Conservation (phyloP, 768 basidiomycete genomes). For the Mycena kentingensis region DNA sequence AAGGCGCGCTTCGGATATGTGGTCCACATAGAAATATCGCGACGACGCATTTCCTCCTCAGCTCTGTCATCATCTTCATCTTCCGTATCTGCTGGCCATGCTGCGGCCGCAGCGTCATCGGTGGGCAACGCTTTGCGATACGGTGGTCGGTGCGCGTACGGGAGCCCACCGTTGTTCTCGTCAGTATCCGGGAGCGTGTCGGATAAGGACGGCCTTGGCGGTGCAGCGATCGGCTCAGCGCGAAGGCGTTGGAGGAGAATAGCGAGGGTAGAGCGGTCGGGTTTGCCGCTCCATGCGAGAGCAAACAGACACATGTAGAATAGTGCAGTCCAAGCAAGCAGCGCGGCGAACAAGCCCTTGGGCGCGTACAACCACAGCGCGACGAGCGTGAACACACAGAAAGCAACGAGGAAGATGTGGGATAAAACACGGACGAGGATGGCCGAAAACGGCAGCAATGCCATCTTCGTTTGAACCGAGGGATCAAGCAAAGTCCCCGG, state of each 20-base stretch:
- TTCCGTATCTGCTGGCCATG: conserved; percentile 48
- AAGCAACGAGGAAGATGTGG: conserved; percentile 59
- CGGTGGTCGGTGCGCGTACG: conserved; percentile 73
- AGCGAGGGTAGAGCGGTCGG: conserved; percentile 59
- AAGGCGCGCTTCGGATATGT: conserved; percentile 73
- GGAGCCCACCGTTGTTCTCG: conserved; percentile 29
- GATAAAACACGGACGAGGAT: conserved; percentile 51
- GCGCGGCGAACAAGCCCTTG: conserved; percentile 58
- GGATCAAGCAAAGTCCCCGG: conserved; percentile 38
- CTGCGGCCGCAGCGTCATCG: conserved; percentile 46
- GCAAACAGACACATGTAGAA: conserved; percentile 59
- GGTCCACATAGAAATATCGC: conserved; percentile 83
- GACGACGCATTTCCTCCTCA: conserved; percentile 79
- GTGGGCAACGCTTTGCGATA: conserved; percentile 46
- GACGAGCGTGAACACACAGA: conserved; percentile 58
- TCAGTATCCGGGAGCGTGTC: conserved; percentile 40
- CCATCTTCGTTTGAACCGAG: conserved; percentile 4
- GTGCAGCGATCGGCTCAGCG: conserved; percentile 27
- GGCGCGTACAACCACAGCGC: conserved; percentile 61
- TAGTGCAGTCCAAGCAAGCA: conserved; percentile 59
- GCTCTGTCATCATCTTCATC: conserved; percentile 72
- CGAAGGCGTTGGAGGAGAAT: conserved; percentile 49
- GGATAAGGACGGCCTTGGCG: conserved; percentile 42
- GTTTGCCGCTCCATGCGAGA: conserved; percentile 60
- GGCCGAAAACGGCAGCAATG: conserved; percentile 34